Percentiles rank a stretch among this genome's conserved stretches.
phyloP scores from a whole-genome alignment of 148 eudicot species.

The Cornus kousa region DNA sequence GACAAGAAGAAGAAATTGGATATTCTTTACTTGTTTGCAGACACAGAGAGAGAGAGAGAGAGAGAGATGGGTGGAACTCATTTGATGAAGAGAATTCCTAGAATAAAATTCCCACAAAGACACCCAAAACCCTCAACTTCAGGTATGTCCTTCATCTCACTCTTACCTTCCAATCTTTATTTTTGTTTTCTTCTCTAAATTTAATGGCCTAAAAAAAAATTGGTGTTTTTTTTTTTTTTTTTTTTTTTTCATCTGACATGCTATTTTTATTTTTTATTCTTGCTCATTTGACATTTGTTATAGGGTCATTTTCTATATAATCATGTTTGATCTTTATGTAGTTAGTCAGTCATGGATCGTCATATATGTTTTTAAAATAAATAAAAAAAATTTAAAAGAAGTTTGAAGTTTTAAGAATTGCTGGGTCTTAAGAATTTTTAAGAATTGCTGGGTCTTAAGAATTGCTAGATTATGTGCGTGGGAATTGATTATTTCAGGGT shows the following conservation, averaged over 20 bases:
- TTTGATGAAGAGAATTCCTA: slow-evolving; percentile 54
- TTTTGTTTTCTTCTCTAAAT: too few species aligned
- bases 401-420: background rate
- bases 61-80: slow-evolving; percentile 14
- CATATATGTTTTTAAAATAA: too few species aligned
- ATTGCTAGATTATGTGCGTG: background rate
- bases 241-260: background rate
- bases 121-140: slow-evolving; percentile 40
- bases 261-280: background rate
- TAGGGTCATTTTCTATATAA: background rate
- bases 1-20: background rate
- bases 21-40: background rate
- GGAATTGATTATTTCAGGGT: background rate
- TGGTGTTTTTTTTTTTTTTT: background rate
- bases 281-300: background rate
- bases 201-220: background rate
- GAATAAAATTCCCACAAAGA: slow-evolving; percentile 56
- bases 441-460: too few species aligned
- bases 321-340: background rate
- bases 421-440: too few species aligned
- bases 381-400: too few species aligned
- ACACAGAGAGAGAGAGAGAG: background rate
- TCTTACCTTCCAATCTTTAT: background rate
- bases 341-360: background rate
- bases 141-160: slow-evolving; percentile 14